These are phyloP conservation scores for Arachis hypogaea DNA, from an alignment of 306 rosid genomes.

Conservation along the genomic window DNA sequence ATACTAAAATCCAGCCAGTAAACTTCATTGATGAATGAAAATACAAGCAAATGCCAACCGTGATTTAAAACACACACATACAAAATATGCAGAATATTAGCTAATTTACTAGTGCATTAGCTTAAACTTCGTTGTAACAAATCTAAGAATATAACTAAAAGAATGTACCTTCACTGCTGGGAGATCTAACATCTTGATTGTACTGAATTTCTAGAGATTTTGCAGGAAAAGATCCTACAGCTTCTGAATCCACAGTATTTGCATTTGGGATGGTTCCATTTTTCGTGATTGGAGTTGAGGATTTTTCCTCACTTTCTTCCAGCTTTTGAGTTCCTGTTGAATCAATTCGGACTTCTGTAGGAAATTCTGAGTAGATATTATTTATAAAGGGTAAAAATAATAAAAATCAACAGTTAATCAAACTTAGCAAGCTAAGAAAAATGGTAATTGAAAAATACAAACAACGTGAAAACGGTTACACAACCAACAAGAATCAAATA, in stretches of 20 bases:
- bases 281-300: slow-evolving; percentile 17
- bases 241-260: slow-evolving; percentile 34
- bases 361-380: slow-evolving; percentile 39
- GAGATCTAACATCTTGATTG: slow-evolving; percentile 26
- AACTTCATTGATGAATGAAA: background rate
- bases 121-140: background rate
- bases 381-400: background rate
- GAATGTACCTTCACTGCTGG: slow-evolving; percentile 41
- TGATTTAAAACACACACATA: too few relatives aligned
- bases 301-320: slow-evolving; percentile 38
- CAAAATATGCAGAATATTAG: too few relatives aligned
- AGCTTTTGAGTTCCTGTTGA: slow-evolving; percentile 39
- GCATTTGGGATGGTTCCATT: slow-evolving; percentile 39
- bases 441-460: slow-evolving; percentile 10
- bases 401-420: slow-evolving; percentile 22
- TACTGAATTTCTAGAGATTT: slow-evolving; percentile 39
- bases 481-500: slow-evolving; percentile 11
- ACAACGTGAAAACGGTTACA: slow-evolving; percentile 12
- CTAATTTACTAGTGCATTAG: too few relatives aligned
- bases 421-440: slow-evolving; percentile 20
- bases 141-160: background rate
- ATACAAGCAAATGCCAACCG: background rate
- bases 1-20: background rate
- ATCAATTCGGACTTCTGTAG: slow-evolving; percentile 30
- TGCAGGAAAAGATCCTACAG: slow-evolving; percentile 35